Percentiles rank a stretch among this genome's conserved stretches.
These are phyloP conservation scores for Pascua guehoae DNA, from an alignment of 1,284 basidiomycete genomes.

Conservation along the genomic window DNA sequence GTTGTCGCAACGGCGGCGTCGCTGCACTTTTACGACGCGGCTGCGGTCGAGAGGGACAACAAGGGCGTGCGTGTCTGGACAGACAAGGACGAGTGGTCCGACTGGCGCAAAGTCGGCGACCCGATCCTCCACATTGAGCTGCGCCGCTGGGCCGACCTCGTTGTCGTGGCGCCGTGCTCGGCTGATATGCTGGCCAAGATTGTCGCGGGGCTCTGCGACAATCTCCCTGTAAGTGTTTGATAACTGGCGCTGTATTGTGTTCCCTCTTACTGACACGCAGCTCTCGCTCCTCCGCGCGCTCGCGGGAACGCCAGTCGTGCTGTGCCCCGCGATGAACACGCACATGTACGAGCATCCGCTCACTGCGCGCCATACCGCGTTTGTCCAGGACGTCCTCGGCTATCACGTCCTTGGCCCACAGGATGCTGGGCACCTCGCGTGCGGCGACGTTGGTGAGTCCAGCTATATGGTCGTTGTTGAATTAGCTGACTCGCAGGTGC, in stretches of 20 bases:
- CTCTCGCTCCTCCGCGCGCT: slow-evolving; percentile 87
- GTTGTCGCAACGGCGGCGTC: slow-evolving; percentile 77
- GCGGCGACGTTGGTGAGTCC: slow-evolving; percentile 78
- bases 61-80: slow-evolving; percentile 71
- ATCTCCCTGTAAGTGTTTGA: slow-evolving; percentile 65
- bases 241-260: neutral
- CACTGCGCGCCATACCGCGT: slow-evolving; percentile 72
- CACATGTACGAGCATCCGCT: slow-evolving; percentile 95
- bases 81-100: slow-evolving; percentile 85
- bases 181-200: slow-evolving; percentile 95
- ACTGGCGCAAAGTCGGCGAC: slow-evolving; percentile 72
- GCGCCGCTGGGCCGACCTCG: slow-evolving; percentile 90
- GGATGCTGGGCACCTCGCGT: slow-evolving; percentile 61
- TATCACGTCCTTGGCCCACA: slow-evolving; percentile 79
- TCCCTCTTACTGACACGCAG: slow-evolving; percentile 49
- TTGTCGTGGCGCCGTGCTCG: slow-evolving; percentile 89
- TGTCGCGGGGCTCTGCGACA: slow-evolving; percentile 82
- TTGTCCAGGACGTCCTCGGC: slow-evolving; percentile 67
- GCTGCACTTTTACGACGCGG: slow-evolving; percentile 68
- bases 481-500: slow-evolving; percentile 55
- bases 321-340: slow-evolving; percentile 99
- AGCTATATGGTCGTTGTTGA: neutral
- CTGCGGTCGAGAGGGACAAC: slow-evolving; percentile 49
- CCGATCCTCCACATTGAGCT: slow-evolving; percentile 96
- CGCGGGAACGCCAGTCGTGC: slow-evolving; percentile 72